Percentiles rank a stretch among this genome's conserved stretches.
These are phyloP conservation scores for Sarocladium brachiariae DNA, from an alignment of 2,329 filamentous ascomycete genomes.

Conservation along the genomic window DNA sequence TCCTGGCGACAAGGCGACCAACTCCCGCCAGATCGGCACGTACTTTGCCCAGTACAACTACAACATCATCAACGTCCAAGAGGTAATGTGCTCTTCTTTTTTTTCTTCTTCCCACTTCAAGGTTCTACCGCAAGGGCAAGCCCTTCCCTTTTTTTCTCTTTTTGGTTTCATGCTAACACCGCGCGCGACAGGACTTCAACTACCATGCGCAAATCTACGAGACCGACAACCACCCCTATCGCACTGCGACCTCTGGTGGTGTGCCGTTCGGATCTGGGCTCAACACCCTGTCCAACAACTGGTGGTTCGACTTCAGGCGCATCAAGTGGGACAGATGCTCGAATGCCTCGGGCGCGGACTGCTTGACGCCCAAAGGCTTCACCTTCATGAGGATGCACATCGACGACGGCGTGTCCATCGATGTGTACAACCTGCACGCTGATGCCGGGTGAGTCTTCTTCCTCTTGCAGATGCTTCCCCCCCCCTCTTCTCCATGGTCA, in stretches of 20 bases:
- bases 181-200: constrained; percentile 57
- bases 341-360: constrained; percentile 45
- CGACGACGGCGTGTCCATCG: constrained; percentile 45
- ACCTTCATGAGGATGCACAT: constrained; percentile 52
- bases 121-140: too few relatives aligned
- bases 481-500: background rate
- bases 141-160: too few relatives aligned
- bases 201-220: constrained; percentile 55
- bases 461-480: too few relatives aligned
- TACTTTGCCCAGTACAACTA: constrained; percentile 49
- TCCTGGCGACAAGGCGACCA: constrained; percentile 50
- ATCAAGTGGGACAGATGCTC: constrained; percentile 48
- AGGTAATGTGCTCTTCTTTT: constrained; percentile 19
- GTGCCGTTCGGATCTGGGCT: constrained; percentile 54
- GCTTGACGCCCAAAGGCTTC: constrained; percentile 61
- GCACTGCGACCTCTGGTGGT: constrained; percentile 55
- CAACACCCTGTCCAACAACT: constrained; percentile 51
- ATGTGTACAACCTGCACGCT: constrained; percentile 57
- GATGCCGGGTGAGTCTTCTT: constrained; percentile 38
- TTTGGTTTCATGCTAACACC: too few relatives aligned
- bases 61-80: constrained; percentile 56
- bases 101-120: too few relatives aligned
- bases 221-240: constrained; percentile 48
- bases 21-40: constrained; percentile 46
- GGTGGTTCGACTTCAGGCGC: constrained; percentile 47